These are phyloP conservation scores for Zizania latifolia DNA, from an alignment of 176 grass and related monocot genomes.

Conservation along the genomic window DNA sequence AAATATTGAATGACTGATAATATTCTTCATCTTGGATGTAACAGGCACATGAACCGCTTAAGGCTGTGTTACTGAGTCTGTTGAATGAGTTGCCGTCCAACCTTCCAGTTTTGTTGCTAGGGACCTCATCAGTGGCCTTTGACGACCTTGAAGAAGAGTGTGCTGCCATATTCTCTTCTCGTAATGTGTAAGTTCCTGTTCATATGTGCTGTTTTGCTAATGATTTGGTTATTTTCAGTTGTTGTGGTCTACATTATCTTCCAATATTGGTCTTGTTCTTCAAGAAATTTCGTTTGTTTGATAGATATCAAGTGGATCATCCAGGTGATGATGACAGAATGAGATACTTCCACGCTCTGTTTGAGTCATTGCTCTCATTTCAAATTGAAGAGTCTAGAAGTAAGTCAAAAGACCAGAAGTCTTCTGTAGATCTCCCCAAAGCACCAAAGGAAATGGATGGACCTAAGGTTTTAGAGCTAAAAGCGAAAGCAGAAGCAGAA, in stretches of 20 bases:
- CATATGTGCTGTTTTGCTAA: constrained; percentile 10
- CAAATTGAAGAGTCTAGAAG: constrained; percentile 75
- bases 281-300: constrained; percentile 30
- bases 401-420: constrained; percentile 60
- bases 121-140: constrained; percentile 70
- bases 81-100: constrained; percentile 92
- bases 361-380: constrained; percentile 62
- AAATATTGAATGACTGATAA: not conserved
- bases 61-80: constrained; percentile 79
- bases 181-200: constrained; percentile 69
- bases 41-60: constrained; percentile 94
- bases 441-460: constrained; percentile 78
- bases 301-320: constrained; percentile 83
- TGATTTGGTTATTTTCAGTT: constrained; percentile 11
- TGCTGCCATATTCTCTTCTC: constrained; percentile 79
- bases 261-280: constrained; percentile 23
- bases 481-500: constrained; percentile 85
- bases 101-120: constrained; percentile 82
- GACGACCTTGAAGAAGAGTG: constrained; percentile 72
- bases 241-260: not conserved
- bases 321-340: constrained; percentile 71
- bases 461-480: constrained; percentile 73
- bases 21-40: constrained; percentile 24
- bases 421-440: constrained; percentile 72
- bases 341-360: constrained; percentile 59